Base-by-base conservation (phyloP, 2,329 filamentous ascomycete species). In the Apiospora sp. region DNA sequence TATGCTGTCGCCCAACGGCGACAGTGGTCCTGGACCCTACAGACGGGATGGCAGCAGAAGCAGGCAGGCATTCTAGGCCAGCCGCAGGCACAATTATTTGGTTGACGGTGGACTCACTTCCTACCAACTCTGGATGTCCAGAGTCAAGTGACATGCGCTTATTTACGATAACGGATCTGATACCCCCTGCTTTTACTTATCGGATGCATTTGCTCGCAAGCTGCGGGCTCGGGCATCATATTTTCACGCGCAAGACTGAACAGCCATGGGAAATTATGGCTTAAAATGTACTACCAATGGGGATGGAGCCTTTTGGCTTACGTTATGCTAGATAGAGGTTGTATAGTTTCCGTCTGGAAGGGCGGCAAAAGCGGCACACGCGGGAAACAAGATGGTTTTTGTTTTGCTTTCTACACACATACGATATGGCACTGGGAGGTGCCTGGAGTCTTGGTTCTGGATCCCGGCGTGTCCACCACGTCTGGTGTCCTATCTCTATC, bases 21-120 rank as follows among this genome's bases (percentile, higher is more conserved):
- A 73, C 46, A 69, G 64, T 14, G 75, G 74, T 24, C 58, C 34
- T 12, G 34, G 34, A 4, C 58, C 30, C 8, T 64, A 72, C 76
- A 43, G 78, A 77, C 75, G 79, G 58, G 74, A 77, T 37, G 79
- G 80, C 49, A 79, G 79, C 64, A 75, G 75, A 72, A 78, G 76
- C 73, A 81, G 80, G 75, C 77, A 79, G 71, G 73, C 77, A 74
- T 80, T 80, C 75, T 80, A 81, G 78, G 74, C 69, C 69, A 78
- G 73, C 34, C 19, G 14, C n/a, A 24, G 14, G 51, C 24, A 58
- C 51, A 19, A 13, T 14, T 27, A 19, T 30, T 30, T 16, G 24
- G 24, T 24, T 19, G 24, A 19, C 24, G 6, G 24, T 16, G 51
- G 13, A 5, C 61, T 68, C 30, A 4, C 19, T 58, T 68, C 61